Base-by-base conservation (phyloP, 2,329 filamentous ascomycete genomes). In the Volutella citrinella region DNA sequence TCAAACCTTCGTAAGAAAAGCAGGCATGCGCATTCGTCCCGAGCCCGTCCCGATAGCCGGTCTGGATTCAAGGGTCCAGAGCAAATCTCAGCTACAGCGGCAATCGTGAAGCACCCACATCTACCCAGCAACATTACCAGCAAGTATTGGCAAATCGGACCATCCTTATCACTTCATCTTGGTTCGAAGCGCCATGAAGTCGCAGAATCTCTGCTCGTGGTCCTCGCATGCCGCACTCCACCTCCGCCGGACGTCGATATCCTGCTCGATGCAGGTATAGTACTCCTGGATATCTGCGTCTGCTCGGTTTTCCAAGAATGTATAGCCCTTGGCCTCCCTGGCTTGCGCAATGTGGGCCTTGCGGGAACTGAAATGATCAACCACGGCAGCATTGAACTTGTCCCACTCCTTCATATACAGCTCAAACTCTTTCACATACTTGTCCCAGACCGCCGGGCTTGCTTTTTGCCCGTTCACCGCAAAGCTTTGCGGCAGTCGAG, bases 181-280 rank as follows among this genome's bases (percentile, higher is more conserved):
- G 23, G 65, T 60, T 38, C 66, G 60, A 40, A 66, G 65, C 18
- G 56, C 67, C 57, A 73, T 65, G 51, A 80, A 84, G 45, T 78
- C 72, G 45, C 70, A 65, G 36, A 87, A 63, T 9, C 72, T 71
- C 36, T 67, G 57, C 37, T 76, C 70, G 51, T 89, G 84, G 40
- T 70, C 70, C 26, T 77, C 72, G 40, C 74, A 77, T 7, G 76
- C 76, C 8, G 70, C 57, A 19, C 62, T 61, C 81, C 84, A 87
- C 36, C 73, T 70, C 49, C 68, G 68, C 36, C 80, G 67, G 6
- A 86, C 75, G 29, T 68, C 65, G 43, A 78, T 72, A 52, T 89
- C 84, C 57, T 86, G 76, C 45, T 75, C 72, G 35, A 83, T 60
- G 54, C 75, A 77, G 22, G 63, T 63, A 38, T 78, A 56, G 54